Evolutionary conservation across 257 asterid species (phyloP), one percentile per base, ranked within the genome.

Genomic region (Petrea volubilis): DNA sequence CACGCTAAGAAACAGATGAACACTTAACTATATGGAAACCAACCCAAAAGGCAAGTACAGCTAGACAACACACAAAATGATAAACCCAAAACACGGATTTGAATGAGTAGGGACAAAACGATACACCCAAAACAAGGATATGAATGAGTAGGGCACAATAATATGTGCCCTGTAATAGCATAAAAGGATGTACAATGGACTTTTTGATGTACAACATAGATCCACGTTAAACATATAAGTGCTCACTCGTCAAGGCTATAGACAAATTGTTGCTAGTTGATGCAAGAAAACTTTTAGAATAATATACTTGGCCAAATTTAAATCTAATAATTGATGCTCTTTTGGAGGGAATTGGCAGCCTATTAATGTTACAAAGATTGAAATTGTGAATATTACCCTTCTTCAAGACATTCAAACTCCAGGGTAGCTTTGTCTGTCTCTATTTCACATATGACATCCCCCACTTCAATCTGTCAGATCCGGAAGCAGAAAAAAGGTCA

Each of bases 341-440:
- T 65, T 24, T 31, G 56, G 69, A 17, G 38, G 21, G 75, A 70
- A 59, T 15, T 49, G 40, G 56, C 67, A 73, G 40, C 31, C 64
- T 28, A 40, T 14, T 24, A 72, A 41, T 33, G 38, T 40, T 69
- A 36, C 52, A 78, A 33, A 79, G 72, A 70, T 41, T 71, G 60
- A 72, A 55, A 77, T 40, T 33, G 29, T 68, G 62, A 49, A 65
- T 58, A 57, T n/a, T 87, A 95, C 99, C 99, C 97, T 79, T 95
- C 99, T 78, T 95, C 99, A 43, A 90, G 97, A 79, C 90, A 71
- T 80, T 95, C 99, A 82, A 85, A 88, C 81, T 95, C 99, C 71
- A 95, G 83, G 14, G 99, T 95, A 73, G 99, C 99, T 82, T 95
- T 95, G 84, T 95, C 99, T 9, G 99, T 95, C 86, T 95, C 99